These are phyloP conservation scores for Alternaria burnsii DNA, from an alignment of 2,329 filamentous ascomycete species.

Conservation along the genomic window DNA sequence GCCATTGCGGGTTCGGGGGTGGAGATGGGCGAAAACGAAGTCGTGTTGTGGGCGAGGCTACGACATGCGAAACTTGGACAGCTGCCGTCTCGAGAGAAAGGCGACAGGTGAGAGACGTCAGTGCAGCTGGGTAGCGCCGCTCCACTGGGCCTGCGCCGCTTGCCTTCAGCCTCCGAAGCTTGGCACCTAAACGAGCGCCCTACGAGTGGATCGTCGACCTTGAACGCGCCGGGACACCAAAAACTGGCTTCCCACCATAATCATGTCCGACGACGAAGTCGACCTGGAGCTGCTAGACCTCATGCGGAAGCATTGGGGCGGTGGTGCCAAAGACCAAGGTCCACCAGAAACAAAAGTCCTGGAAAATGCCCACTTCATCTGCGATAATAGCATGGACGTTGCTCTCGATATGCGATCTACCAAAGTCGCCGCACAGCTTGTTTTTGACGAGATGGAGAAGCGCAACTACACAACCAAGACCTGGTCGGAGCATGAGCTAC, in stretches of 20 bases:
- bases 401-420: slow-evolving; percentile 84
- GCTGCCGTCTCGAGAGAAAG: slow-evolving; percentile 21
- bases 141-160: slow-evolving; percentile 20
- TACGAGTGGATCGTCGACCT: slow-evolving; percentile 23
- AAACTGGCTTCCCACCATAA: slow-evolving; percentile 22
- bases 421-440: slow-evolving; percentile 80
- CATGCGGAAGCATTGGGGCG: slow-evolving; percentile 78
- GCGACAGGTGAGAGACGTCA: slow-evolving; percentile 37
- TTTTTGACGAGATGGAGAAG: slow-evolving; percentile 83
- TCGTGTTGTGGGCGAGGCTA: slow-evolving; percentile 20
- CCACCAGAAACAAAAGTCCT: slow-evolving; percentile 83
- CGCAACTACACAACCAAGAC: slow-evolving; percentile 83
- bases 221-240: slow-evolving; percentile 6
- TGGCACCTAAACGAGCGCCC: slow-evolving; percentile 32
- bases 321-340: slow-evolving; percentile 63
- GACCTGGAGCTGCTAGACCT: slow-evolving; percentile 88
- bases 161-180: slow-evolving; percentile 36
- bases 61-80: slow-evolving; percentile 28
- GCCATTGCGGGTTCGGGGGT: slow-evolving; percentile 49
- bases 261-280: slow-evolving; percentile 90
- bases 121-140: slow-evolving; percentile 27
- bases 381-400: slow-evolving; percentile 92
- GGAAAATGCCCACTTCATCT: slow-evolving; percentile 83
- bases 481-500: slow-evolving; percentile 89
- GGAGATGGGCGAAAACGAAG: slow-evolving; percentile 10